These are phyloP conservation scores for Saxispiralis lemnorum DNA, from an alignment of 495 filamentous ascomycete species.

Conservation along the genomic window DNA sequence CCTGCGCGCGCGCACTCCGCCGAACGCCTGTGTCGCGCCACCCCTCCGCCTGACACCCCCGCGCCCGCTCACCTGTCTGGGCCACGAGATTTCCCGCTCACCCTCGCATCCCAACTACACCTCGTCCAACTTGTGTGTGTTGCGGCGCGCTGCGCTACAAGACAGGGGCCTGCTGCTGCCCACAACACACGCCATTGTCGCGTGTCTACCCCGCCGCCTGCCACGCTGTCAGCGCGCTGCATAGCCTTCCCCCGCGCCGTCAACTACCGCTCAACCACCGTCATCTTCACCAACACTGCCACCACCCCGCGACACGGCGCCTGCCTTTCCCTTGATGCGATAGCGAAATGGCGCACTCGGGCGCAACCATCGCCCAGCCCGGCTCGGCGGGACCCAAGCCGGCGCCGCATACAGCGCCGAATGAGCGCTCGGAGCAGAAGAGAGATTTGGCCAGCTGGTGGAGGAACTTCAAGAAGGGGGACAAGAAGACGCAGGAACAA, in stretches of 20 bases:
- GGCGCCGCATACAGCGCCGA: conserved; percentile 1
- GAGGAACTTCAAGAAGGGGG: conserved; percentile 61
- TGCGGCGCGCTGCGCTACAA: too few relatives aligned
- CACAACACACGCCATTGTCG: too few relatives aligned
- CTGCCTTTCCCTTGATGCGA: conserved; percentile 2
- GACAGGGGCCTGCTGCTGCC: too few relatives aligned
- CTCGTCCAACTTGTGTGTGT: too few relatives aligned
- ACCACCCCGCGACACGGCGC: background rate
- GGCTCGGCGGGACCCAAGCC: conserved; percentile 1
- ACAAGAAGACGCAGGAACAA: conserved; percentile 53
- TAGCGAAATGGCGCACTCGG: conserved; percentile 12
- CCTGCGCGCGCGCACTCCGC: background rate
- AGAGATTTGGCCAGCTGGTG: conserved; percentile 81
- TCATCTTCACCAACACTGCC: background rate
- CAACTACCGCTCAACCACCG: background rate
- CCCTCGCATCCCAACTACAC: too few relatives aligned
- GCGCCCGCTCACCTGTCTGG: too few relatives aligned
- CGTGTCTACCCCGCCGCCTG: background rate
- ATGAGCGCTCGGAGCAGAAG: conserved; percentile 41
- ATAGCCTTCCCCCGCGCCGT: too few relatives aligned
- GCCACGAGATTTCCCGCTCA: too few relatives aligned
- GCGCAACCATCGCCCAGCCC: conserved; percentile 7
- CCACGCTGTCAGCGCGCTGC: background rate
- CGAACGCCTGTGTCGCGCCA: too few relatives aligned
- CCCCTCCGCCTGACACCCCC: too few relatives aligned